Base-by-base conservation (phyloP, 2,329 filamentous ascomycete species). In the Apiospora pterosperma region DNA sequence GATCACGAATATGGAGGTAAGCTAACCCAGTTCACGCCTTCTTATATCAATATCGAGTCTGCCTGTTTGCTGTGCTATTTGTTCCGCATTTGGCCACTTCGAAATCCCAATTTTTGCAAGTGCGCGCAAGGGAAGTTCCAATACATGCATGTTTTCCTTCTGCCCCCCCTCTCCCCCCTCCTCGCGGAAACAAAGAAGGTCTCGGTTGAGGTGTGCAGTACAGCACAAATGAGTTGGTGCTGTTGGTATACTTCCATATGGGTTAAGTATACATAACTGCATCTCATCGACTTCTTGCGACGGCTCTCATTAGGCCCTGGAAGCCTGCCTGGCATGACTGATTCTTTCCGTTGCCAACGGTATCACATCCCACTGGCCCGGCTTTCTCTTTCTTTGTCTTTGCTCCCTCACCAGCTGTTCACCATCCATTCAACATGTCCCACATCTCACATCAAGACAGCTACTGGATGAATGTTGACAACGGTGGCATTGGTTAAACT, bases 1-100 rank as follows among this genome's bases (percentile, higher is more conserved):
- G 88, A 90, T 72, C 85, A 88, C 76, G 88, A 90, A 75, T 87
- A 89, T 79, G 84, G 82, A 77, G 84, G 87, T 88, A 74, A 78
- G 86, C 79, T 36, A 52, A 5, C 16, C 58, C 58, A 60, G 58
- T 39, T 34, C 28, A 55, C 8, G 28, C n/a, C 48, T 31, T 52
- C 19, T n/a, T 55, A 10, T 21, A 8, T 34, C 28, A 28, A 10
- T 21, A 8, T 34, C 28, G 48, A 55, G 48, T n/a, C 48, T 55
- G 48, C 28, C 48, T 55, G 48, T 55, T 55, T 60, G 38, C n/a
- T 60, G 16, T 38, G 34, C 34, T 60, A 34, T 60, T 41, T 60
- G 34, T 60, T 38, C 34, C 16, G 16, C 48, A 34, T 55, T 34
- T 21, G 48, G 19, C 48, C 28, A 55, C 28, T 11, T 55, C 34